Evolutionary conservation across 2,329 filamentous ascomycete genomes (phyloP).

Genomic region (Apiospora koreana): DNA sequence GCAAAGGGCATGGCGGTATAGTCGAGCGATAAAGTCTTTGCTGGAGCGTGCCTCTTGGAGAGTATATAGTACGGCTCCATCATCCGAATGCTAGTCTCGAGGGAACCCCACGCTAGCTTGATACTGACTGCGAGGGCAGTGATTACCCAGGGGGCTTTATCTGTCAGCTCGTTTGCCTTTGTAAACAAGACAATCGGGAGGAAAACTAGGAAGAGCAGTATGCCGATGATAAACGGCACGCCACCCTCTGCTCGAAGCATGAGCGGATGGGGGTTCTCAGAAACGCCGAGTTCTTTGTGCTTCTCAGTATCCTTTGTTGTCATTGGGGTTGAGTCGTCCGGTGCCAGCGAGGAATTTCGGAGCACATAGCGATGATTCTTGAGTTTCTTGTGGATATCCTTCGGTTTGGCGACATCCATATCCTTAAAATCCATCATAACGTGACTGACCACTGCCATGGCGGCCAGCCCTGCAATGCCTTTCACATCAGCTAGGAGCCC

Average conservation of each 20-base stretch:
- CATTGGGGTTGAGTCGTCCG: conserved; percentile 53
- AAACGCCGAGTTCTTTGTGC: conserved; percentile 51
- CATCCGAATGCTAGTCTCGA: conserved; percentile 71
- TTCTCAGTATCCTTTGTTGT: conserved; percentile 44
- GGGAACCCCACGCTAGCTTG: conserved; percentile 67
- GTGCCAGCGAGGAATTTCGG: conserved; percentile 70
- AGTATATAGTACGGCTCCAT: conserved; percentile 76
- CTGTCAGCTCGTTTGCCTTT: conserved; percentile 52
- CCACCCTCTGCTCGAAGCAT: conserved; percentile 65
- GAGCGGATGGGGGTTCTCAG: conserved; percentile 66
- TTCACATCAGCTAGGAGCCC: conserved; percentile 69
- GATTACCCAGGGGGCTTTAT: conserved; percentile 65
- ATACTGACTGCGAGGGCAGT: conserved; percentile 66
- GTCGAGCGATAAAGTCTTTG: conserved; percentile 68
- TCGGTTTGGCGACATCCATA: conserved; percentile 66
- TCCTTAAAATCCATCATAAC: conserved; percentile 75
- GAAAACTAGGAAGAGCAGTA: conserved; percentile 57
- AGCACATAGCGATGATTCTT: conserved; percentile 67
- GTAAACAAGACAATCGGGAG: conserved; percentile 66
- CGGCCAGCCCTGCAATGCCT: conserved; percentile 72
- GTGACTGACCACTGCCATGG: conserved; percentile 74
- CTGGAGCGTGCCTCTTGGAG: conserved; percentile 63
- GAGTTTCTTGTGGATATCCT: conserved; percentile 69
- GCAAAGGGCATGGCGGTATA: conserved; percentile 73
- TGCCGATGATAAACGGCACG: conserved; percentile 59